Evolutionary conservation across 805 yeast species (phyloP), one percentile per base, ranked within the genome.

Genomic region (Yarrowia bubula): DNA sequence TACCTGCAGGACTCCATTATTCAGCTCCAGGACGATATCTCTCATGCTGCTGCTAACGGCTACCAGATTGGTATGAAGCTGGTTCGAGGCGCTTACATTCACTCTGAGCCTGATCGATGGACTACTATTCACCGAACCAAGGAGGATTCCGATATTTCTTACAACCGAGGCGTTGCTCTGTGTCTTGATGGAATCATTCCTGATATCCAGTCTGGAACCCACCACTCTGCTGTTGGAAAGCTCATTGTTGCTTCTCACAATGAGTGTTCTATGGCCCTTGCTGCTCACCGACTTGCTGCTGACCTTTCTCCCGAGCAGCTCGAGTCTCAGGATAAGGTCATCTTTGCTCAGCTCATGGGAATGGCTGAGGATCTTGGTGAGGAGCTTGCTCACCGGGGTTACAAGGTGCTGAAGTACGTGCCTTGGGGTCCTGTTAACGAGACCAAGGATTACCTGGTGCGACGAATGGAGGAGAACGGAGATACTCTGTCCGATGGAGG

Each of bases 381-480:
- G 74, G 90, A 89, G 70, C 81, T 92, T 72, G 84, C 90, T 65
- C 77, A 81, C 44, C 80, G 85, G 53, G 84, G 88, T 69, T 80
- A 84, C 50, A 90, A 90, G 72, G 87, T 92, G 64, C 87, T 93
- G 77, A 93, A 93, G 78, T 92, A 93, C 74, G 97, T 92, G 68
- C 96, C 98, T 15, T 92, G 98, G 98, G 98, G 98, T 9, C 98
- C 98, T 38, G 96, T 96, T 65, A 77, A 85, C 70, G 98, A 93
- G 78, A 92, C 97, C 66, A 91, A 90, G 78, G 96, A 90, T 70
- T 92, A 92, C 74, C 78, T 92, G 67, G 79, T 87, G 68, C 86
- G 98, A 80, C 85, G 98, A 78, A 80, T 92, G 68, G 97, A 92
- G 78, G 98, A 92, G 78, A 92, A 92, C 74, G 97, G 97, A 28